Percentiles rank a stretch among this genome's conserved stretches.
Conservation (phyloP, 495 filamentous ascomycete species). For the Neurospora cerealis region DNA sequence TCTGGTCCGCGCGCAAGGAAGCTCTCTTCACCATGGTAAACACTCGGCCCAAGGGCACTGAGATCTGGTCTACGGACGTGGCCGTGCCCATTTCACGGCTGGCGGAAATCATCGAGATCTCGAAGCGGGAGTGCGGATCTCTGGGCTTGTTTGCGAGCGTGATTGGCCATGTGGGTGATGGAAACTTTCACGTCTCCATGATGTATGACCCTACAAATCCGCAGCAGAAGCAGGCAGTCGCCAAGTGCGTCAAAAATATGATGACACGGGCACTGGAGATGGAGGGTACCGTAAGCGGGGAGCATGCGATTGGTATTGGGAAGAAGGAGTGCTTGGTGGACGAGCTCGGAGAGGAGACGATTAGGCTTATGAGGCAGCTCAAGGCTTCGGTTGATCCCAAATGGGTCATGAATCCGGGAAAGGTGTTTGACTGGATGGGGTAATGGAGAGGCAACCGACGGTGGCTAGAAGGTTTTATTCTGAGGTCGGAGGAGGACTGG, state of each 20-base stretch:
- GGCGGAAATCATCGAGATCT: slow-evolving; percentile 56
- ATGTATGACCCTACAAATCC: slow-evolving; percentile 18
- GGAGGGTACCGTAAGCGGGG: slow-evolving; percentile 29
- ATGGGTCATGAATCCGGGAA: slow-evolving; percentile 29
- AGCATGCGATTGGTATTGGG: slow-evolving; percentile 28
- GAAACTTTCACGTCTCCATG: slow-evolving; percentile 28
- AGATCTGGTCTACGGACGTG: slow-evolving; percentile 63
- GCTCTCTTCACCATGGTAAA: slow-evolving; percentile 50
- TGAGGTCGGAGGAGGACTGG: neutral
- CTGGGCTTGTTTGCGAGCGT: slow-evolving; percentile 59
- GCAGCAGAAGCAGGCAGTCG: slow-evolving; percentile 14
- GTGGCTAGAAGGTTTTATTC: neutral
- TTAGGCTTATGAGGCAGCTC: slow-evolving; percentile 22
- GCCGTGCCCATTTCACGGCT: slow-evolving; percentile 60
- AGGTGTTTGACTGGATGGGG: slow-evolving; percentile 20
- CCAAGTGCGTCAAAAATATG: slow-evolving; percentile 17
- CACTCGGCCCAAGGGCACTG: slow-evolving; percentile 35
- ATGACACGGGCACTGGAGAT: slow-evolving; percentile 25
- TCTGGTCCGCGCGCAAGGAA: slow-evolving; percentile 63
- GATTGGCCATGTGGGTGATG: slow-evolving; percentile 61
- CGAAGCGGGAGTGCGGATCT: slow-evolving; percentile 51
- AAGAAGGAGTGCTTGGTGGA: slow-evolving; percentile 23
- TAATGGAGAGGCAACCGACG: neutral
- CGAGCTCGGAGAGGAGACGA: slow-evolving; percentile 21
- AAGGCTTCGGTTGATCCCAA: slow-evolving; percentile 23